Conservation (phyloP, 768 basidiomycete genomes). For the Lactarius indigo region DNA sequence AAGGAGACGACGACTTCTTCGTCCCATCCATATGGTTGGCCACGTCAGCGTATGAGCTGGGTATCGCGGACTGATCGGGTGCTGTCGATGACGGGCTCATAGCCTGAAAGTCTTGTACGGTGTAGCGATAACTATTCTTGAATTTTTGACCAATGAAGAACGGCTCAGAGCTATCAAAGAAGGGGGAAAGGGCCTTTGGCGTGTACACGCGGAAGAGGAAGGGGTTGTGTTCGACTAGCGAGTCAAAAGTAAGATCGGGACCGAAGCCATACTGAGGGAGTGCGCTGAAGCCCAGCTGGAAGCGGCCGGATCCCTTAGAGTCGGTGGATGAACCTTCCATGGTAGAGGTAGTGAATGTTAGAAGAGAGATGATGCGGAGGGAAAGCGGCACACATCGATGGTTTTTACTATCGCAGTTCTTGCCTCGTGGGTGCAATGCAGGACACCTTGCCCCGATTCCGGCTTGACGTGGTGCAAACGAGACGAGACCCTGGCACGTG, state of each 20-base stretch:
- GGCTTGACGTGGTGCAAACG: constrained; percentile 5
- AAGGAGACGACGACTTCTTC: constrained; percentile 64
- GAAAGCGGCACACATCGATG: constrained; percentile 21
- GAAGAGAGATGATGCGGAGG: constrained; percentile 21
- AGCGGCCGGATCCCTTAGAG: constrained; percentile 25
- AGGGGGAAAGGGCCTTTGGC: constrained; percentile 55
- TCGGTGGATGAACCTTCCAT: constrained; percentile 18
- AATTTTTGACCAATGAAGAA: constrained; percentile 70
- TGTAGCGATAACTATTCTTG: constrained; percentile 35
- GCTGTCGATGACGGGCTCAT: constrained; percentile 20
- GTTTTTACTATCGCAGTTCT: constrained; percentile 22
- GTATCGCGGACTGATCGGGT: constrained; percentile 24
- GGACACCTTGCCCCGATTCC: constrained; percentile 1
- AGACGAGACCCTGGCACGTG: not conserved
- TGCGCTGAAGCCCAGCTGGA: constrained; percentile 28
- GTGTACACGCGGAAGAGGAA: constrained; percentile 82
- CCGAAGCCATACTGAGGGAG: constrained; percentile 77
- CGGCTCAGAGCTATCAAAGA: constrained; percentile 52
- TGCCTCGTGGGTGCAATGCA: constrained; percentile 26
- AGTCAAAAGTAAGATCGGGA: constrained; percentile 56
- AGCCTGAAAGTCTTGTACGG: constrained; percentile 29
- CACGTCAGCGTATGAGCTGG: constrained; percentile 56
- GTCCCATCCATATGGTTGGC: constrained; percentile 75
- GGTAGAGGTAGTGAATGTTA: constrained; percentile 16
- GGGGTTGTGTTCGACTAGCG: constrained; percentile 58